Base-by-base conservation (phyloP, 768 basidiomycete genomes). In the Dendrothele bispora region DNA sequence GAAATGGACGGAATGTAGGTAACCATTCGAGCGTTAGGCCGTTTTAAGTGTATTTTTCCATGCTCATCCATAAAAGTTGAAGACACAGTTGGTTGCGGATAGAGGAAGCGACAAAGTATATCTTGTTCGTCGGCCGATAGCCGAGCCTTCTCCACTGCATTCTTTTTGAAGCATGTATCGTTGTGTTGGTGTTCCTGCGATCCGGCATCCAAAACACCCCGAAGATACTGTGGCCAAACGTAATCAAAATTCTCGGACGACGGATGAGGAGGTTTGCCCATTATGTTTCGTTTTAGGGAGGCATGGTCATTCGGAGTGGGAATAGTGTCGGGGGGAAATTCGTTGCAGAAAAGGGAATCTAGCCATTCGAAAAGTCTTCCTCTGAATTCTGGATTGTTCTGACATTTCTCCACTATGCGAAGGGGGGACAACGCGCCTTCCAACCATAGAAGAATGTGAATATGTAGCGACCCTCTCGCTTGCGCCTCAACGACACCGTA, bases 401-500 rank as follows among this genome's bases (percentile, higher is more conserved):
- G n/a, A n/a, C n/a, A n/a, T n/a, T n/a, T n/a, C n/a, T n/a, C n/a
- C n/a, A n/a, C n/a, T n/a, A n/a, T n/a, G n/a, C n/a, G n/a, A n/a
- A n/a, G n/a, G n/a, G n/a, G n/a, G n/a, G n/a, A n/a, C n/a, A n/a
- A n/a, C n/a, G n/a, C n/a, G n/a, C n/a, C n/a, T n/a, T n/a, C n/a
- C n/a, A n/a, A n/a, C n/a, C n/a, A n/a, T n/a, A n/a, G n/a, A n/a
- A n/a, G n/a, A n/a, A n/a, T n/a, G n/a, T n/a, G n/a, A n/a, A n/a
- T n/a, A n/a, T 62, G 68, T 12, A 70, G 55, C 0, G 59, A 62
- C 1, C 65, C 63, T 1, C 63, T 55, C 6, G 59, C 62, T 46
- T 69, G 67, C 0, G 58, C 52, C 47, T 69, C 66, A 3, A 65
- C 55, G 3, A 61, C 54, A 0, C 61, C 64, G 22, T 61, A 58